Evolutionary conservation across 164 flowering plant species (phyloP).

Genomic region (Vitis rupestris): DNA sequence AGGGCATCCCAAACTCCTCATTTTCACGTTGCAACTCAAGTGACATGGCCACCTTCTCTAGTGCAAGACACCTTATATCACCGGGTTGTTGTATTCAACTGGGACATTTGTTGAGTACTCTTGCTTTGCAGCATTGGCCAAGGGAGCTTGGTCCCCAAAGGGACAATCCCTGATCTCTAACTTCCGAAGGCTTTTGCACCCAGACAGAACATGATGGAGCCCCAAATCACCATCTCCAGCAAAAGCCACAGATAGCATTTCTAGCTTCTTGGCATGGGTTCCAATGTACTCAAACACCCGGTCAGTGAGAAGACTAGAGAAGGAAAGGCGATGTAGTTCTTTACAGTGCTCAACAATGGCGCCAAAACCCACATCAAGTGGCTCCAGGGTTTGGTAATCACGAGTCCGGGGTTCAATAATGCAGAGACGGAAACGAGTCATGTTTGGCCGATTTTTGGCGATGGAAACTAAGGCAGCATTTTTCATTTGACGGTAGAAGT

Average conservation of each 20-base stretch:
- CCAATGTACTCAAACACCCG: conserved; percentile 75
- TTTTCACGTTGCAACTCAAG: no score
- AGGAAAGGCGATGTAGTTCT: conserved; percentile 69
- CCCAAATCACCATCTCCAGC: conserved; percentile 91
- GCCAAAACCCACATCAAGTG: conserved; percentile 81
- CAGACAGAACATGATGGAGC: conserved; percentile 75
- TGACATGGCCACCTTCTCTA: no score
- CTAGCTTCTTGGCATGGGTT: conserved; percentile 62
- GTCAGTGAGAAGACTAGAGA: conserved; percentile 85
- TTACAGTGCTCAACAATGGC: conserved; percentile 80
- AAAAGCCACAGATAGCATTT: conserved; percentile 89
- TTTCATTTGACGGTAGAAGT: conserved; percentile 91
- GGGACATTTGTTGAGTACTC: no score
- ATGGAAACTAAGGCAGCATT: conserved; percentile 72
- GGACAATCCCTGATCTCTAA: conserved; percentile 92
- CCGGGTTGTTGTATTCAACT: no score
- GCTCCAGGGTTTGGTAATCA: conserved; percentile 69
- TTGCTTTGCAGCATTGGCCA: conserved; percentile 81
- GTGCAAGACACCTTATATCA: no score
- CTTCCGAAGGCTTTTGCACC: conserved; percentile 78
- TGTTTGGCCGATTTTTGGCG: conserved; percentile 65
- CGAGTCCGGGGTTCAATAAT: conserved; percentile 77
- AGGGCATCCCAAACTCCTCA: no score
- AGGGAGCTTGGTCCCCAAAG: conserved; percentile 83
- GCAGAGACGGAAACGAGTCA: conserved; percentile 85